Evolutionary conservation across 2,329 filamentous ascomycete genomes (phyloP).

Genomic region (Chrysosporium keratinophilum): DNA sequence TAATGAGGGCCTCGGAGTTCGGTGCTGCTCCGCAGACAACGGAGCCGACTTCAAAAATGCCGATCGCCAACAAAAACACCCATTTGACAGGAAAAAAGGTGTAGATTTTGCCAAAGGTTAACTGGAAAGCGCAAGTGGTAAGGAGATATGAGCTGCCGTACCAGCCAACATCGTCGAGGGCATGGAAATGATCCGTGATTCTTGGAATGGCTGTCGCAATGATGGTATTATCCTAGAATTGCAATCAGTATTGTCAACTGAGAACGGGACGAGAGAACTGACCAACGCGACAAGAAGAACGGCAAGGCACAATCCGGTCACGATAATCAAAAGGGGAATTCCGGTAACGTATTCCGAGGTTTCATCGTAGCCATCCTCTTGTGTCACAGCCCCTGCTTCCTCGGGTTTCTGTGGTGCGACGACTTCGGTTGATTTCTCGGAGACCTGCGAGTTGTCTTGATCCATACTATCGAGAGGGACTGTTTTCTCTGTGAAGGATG

Average conservation of each 20-base stretch:
- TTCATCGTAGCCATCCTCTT: slow-evolving; percentile 1
- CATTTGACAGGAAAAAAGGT: slow-evolving; percentile 37
- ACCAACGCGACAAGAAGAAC: slow-evolving; percentile 17
- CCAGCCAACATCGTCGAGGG: slow-evolving; percentile 40
- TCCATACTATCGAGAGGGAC: neutral
- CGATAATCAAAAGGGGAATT: slow-evolving; percentile 13
- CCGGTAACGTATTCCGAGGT: slow-evolving; percentile 11
- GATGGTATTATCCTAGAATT: slow-evolving; percentile 33
- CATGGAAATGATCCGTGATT: slow-evolving; percentile 41
- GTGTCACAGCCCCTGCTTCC: neutral
- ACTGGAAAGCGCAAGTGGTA: slow-evolving; percentile 34
- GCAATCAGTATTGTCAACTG: neutral
- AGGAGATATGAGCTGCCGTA: slow-evolving; percentile 39
- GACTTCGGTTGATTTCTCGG: neutral
- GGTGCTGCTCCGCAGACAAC: slow-evolving; percentile 32
- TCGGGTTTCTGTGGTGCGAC: neutral
- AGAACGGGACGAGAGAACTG: neutral
- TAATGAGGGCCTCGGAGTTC: slow-evolving; percentile 30
- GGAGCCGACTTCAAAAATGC: slow-evolving; percentile 37
- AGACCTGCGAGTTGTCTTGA: neutral
- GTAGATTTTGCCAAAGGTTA: slow-evolving; percentile 38
- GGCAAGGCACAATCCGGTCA: slow-evolving; percentile 15
- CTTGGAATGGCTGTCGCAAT: slow-evolving; percentile 40
- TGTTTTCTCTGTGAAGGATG: slow-evolving; percentile 1
- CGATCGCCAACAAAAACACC: slow-evolving; percentile 31